Conservation (phyloP, 1,139 yeast genomes). For the Wickerhamomyces sp. region DNA sequence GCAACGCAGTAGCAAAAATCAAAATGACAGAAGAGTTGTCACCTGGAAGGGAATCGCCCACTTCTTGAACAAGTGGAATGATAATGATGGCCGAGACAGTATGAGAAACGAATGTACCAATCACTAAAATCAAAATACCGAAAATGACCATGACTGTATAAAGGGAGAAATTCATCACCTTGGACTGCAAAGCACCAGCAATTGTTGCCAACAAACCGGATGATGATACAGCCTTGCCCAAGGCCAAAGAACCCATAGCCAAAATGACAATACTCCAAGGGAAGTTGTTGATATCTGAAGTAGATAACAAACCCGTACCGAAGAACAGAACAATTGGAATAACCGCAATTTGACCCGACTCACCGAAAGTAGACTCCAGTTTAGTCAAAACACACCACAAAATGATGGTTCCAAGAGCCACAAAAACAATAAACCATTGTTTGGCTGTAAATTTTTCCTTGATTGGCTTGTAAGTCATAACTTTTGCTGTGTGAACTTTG, state of each 20-base stretch:
- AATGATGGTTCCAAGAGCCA: conserved; percentile 51
- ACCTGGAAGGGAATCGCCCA: conserved; percentile 50
- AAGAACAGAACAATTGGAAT: conserved; percentile 62
- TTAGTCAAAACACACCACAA: conserved; percentile 68
- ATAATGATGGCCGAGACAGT: conserved; percentile 74
- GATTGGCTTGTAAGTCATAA: conserved; percentile 48
- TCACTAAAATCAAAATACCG: conserved; percentile 58
- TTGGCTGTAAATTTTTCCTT: conserved; percentile 53
- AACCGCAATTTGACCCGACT: conserved; percentile 66
- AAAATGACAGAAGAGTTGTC: conserved; percentile 50
- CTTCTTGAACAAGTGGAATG: conserved; percentile 64
- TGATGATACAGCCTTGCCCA: conserved; percentile 69
- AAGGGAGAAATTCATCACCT: conserved; percentile 50
- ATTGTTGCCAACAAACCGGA: conserved; percentile 64
- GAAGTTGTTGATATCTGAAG: conserved; percentile 64
- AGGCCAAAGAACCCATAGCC: conserved; percentile 77
- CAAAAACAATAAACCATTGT: conserved; percentile 56
- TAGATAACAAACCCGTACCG: conserved; percentile 62
- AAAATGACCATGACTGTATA: conserved; percentile 61
- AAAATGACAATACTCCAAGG: conserved; percentile 74
- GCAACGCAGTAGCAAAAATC: conserved; percentile 61
- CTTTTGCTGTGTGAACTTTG: conserved; percentile 36
- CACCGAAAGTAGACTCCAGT: conserved; percentile 54
- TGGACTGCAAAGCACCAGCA: conserved; percentile 50
- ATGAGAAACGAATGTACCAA: conserved; percentile 74